phyloP scores from a whole-genome alignment of 805 yeast genomes.

The Schwanniomyces occidentalis region DNA sequence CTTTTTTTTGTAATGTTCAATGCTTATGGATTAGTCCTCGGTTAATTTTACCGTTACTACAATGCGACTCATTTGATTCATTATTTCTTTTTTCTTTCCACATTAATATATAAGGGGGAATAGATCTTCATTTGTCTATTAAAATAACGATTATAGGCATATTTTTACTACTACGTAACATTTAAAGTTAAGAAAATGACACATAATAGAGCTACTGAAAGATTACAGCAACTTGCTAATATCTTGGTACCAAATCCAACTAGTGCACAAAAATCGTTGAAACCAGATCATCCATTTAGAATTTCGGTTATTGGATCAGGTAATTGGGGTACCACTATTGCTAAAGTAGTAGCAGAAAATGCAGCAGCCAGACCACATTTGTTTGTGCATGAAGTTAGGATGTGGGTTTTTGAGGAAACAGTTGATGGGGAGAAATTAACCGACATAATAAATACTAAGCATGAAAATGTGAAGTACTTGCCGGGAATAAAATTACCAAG shows the following conservation, averaged over 20 bases:
- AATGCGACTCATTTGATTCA: slow-evolving; percentile 1
- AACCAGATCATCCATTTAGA: slow-evolving; percentile 35
- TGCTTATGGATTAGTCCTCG: background rate
- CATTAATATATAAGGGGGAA: background rate
- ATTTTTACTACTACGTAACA: background rate
- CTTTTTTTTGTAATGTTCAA: no score
- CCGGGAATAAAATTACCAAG: slow-evolving; percentile 85
- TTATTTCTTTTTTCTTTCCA: background rate
- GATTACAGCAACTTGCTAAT: slow-evolving; percentile 31
- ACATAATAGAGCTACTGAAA: slow-evolving; percentile 16
- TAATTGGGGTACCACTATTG: slow-evolving; percentile 98
- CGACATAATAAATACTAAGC: slow-evolving; percentile 84
- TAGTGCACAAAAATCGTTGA: slow-evolving; percentile 10
- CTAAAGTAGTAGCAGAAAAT: slow-evolving; percentile 92
- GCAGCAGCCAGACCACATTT: slow-evolving; percentile 67
- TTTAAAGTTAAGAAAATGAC: background rate
- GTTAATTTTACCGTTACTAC: background rate
- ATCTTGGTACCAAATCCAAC: slow-evolving; percentile 22
- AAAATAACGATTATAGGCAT: no score
- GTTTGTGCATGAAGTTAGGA: slow-evolving; percentile 73
- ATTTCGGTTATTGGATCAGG: slow-evolving; percentile 87
- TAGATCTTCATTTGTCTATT: no score
- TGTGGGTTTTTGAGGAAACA: slow-evolving; percentile 96
- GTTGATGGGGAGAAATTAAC: slow-evolving; percentile 79
- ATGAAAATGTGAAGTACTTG: slow-evolving; percentile 92